Conservation (phyloP, 805 yeast species). For the Cyberlindnera maritima region DNA sequence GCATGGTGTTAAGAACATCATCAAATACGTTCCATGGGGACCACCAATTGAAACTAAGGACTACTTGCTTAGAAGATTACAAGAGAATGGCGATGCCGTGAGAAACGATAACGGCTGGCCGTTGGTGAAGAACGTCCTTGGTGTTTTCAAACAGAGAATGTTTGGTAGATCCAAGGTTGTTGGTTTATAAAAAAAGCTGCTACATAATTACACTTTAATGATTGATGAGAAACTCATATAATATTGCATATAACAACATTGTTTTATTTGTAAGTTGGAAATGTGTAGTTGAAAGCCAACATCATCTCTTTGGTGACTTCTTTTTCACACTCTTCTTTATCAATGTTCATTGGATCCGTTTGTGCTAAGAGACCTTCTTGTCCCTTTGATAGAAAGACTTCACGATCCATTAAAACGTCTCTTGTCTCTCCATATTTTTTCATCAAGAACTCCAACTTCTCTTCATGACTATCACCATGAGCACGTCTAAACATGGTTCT, state of each 20-base stretch:
- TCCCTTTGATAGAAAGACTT: background rate
- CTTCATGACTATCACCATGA: background rate
- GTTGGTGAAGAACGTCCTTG: slow-evolving; percentile 52
- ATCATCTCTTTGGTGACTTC: slow-evolving; percentile 17
- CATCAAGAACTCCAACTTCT: background rate
- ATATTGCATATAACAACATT: too few species aligned
- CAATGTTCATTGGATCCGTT: background rate
- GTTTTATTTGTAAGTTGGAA: background rate
- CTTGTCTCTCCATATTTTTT: background rate
- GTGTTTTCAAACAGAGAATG: slow-evolving; percentile 34
- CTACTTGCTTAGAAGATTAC: slow-evolving; percentile 82
- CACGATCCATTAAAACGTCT: background rate
- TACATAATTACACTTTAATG: background rate
- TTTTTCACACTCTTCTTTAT: background rate
- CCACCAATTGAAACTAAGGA: slow-evolving; percentile 93
- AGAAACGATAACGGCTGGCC: slow-evolving; percentile 81
- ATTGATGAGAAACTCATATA: background rate
- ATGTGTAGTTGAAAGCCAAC: slow-evolving; percentile 5
- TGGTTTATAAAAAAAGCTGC: background rate
- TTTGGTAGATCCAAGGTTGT: slow-evolving; percentile 5
- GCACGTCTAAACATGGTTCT: background rate
- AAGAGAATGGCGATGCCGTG: slow-evolving; percentile 95
- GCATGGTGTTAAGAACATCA: slow-evolving; percentile 67
- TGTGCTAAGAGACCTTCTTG: background rate
- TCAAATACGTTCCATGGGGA: slow-evolving; percentile 98